phyloP scores from a whole-genome alignment of 495 filamentous ascomycete genomes.

The Aspergillus homomorphus region DNA sequence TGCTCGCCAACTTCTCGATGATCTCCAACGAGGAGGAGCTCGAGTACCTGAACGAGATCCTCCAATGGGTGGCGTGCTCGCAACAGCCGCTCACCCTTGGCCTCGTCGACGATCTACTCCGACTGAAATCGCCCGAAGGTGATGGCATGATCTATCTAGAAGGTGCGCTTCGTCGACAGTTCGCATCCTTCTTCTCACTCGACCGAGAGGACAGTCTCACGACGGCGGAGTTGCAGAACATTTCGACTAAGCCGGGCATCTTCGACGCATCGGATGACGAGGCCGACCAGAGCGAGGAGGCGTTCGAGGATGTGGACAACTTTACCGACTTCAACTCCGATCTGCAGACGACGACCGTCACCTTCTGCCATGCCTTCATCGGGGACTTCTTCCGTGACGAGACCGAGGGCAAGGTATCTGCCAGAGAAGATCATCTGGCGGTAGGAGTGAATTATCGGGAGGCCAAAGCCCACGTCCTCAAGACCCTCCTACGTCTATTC shows the following conservation, averaged over 20 bases:
- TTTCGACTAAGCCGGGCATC: background rate
- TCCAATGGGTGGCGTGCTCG: conserved; percentile 30
- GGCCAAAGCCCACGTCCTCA: conserved; percentile 13
- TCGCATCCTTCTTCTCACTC: conserved; percentile 34
- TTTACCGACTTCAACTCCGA: conserved; percentile 29
- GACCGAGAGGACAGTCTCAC: conserved; percentile 32
- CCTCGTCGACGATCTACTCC: conserved; percentile 29
- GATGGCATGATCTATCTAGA: conserved; percentile 32
- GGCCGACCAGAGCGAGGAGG: conserved; percentile 12
- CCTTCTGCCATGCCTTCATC: conserved; percentile 33
- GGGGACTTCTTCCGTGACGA: conserved; percentile 33
- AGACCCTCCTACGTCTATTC: conserved; percentile 5
- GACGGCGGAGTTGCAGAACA: conserved; percentile 25
- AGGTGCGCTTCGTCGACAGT: conserved; percentile 31
- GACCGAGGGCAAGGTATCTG: conserved; percentile 16
- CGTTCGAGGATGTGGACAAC: conserved; percentile 21
- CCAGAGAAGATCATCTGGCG: conserved; percentile 6
- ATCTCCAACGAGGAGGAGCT: conserved; percentile 23
- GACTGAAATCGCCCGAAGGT: conserved; percentile 25
- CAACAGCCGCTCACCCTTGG: conserved; percentile 26
- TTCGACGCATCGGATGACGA: conserved; percentile 7
- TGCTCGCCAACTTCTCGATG: conserved; percentile 24
- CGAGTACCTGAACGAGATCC: conserved; percentile 31
- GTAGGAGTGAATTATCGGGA: conserved; percentile 19
- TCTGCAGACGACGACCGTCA: conserved; percentile 25